phyloP scores from a whole-genome alignment of 139 green algal genomes.

The Tetraselmis striata region DNA sequence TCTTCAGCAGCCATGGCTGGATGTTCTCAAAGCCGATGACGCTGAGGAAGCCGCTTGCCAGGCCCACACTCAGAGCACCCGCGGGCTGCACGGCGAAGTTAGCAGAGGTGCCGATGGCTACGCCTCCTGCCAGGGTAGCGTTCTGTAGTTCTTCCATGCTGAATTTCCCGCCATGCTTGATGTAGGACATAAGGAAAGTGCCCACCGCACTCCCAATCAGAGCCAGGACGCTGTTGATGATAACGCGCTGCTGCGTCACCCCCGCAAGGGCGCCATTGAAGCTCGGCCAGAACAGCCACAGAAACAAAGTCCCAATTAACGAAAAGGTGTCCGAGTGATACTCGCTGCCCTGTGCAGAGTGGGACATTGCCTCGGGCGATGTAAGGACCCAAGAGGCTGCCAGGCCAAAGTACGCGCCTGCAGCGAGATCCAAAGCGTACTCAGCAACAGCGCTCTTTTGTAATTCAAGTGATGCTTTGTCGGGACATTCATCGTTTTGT shows the following conservation, averaged over 20 bases:
- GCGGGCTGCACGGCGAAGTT: conserved; percentile 28
- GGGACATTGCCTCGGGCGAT: conserved; percentile 17
- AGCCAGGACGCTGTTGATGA: neutral
- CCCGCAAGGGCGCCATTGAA: conserved; percentile 58
- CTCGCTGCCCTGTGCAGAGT: conserved; percentile 22
- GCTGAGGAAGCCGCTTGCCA: conserved; percentile 33
- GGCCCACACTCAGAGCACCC: conserved; percentile 39
- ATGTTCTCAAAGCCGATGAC: conserved; percentile 39
- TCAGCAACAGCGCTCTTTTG: too few species aligned
- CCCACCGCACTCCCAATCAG: neutral
- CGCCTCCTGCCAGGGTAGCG: conserved; percentile 49
- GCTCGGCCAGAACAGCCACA: conserved; percentile 45
- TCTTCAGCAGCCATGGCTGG: conserved; percentile 34
- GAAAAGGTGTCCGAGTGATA: conserved; percentile 31
- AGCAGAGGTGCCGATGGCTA: conserved; percentile 53
- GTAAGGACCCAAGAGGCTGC: conserved; percentile 28
- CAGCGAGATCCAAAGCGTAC: too few species aligned
- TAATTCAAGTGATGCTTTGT: too few species aligned
- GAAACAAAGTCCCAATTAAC: conserved; percentile 45
- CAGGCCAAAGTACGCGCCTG: conserved; percentile 42
- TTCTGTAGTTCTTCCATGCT: conserved; percentile 45
- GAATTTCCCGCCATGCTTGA: neutral
- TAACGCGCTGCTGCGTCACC: conserved; percentile 9
- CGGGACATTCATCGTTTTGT: too few species aligned
- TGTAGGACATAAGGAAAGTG: neutral